Percentiles rank a stretch among this genome's conserved stretches.
Conservation (phyloP, 139 green algal genomes). For the Nannochloris sp. region DNA sequence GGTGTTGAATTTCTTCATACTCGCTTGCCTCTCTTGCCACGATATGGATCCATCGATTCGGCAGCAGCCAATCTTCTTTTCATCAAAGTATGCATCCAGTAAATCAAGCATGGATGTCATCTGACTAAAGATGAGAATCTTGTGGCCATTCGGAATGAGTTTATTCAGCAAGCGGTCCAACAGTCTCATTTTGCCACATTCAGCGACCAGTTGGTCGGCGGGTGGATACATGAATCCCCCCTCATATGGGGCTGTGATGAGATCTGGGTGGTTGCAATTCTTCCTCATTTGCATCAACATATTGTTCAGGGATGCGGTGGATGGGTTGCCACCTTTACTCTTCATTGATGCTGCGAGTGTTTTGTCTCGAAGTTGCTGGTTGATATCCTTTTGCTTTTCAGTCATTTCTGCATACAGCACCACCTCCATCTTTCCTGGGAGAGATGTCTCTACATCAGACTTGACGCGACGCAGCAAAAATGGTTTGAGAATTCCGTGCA, state of each 20-base stretch:
- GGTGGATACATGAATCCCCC: slow-evolving; percentile 43
- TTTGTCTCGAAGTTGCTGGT: slow-evolving; percentile 62
- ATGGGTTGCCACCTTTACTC: not conserved
- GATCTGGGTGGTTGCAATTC: slow-evolving; percentile 97
- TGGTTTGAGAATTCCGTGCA: slow-evolving; percentile 84
- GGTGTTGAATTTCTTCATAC: slow-evolving; percentile 72
- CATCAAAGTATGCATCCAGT: slow-evolving; percentile 81
- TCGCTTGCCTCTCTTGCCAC: slow-evolving; percentile 60
- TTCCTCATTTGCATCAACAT: slow-evolving; percentile 95
- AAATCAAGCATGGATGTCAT: slow-evolving; percentile 99
- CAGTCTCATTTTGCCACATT: slow-evolving; percentile 94
- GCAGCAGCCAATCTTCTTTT: slow-evolving; percentile 55
- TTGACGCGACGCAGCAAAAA: slow-evolving; percentile 91
- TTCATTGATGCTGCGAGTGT: slow-evolving; percentile 46
- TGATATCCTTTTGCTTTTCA: slow-evolving; percentile 61
- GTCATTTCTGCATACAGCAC: slow-evolving; percentile 81
- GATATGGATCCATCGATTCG: slow-evolving; percentile 84
- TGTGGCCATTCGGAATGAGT: slow-evolving; percentile 58
- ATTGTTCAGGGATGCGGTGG: slow-evolving; percentile 76
- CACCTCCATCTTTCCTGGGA: slow-evolving; percentile 84
- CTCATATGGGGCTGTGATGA: slow-evolving; percentile 70
- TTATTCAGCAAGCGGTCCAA: slow-evolving; percentile 74
- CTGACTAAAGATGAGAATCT: slow-evolving; percentile 94
- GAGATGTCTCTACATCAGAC: slow-evolving; percentile 68
- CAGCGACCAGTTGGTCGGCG: slow-evolving; percentile 57